These are phyloP conservation scores for Acanthamoeba sp. DNA, from an alignment of 208 protist species.

Conservation along the genomic window DNA sequence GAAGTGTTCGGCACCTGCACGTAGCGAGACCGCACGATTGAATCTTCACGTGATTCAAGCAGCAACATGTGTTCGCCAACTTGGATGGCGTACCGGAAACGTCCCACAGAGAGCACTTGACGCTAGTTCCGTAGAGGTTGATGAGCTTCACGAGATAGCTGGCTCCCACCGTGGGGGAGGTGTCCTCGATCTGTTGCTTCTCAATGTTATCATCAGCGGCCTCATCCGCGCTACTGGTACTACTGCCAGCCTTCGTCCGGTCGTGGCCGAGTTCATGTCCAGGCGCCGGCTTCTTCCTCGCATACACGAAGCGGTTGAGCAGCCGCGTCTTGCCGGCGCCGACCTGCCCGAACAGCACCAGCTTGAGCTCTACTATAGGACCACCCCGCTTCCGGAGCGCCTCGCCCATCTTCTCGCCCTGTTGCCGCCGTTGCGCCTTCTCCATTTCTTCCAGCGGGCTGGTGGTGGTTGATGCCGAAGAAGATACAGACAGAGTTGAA, in stretches of 20 bases:
- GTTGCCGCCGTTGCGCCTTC: neutral
- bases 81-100: neutral
- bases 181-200: neutral
- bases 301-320: constrained; percentile 48
- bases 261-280: neutral
- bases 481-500: no score
- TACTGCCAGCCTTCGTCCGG: neutral
- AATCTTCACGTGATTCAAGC: no score
- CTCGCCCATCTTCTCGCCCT: neutral
- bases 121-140: constrained; percentile 57
- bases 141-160: constrained; percentile 57
- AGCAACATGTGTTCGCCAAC: neutral
- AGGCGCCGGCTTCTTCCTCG: neutral
- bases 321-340: constrained; percentile 33
- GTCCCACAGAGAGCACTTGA: constrained; percentile 57
- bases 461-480: neutral
- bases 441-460: neutral
- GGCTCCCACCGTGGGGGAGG: neutral
- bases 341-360: constrained; percentile 28
- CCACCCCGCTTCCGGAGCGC: constrained; percentile 1
- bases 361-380: constrained; percentile 25
- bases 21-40: no score
- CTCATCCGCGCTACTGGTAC: neutral
- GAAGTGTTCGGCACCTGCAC: constrained; percentile 47
- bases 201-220: neutral